Percentiles rank a stretch among this genome's conserved stretches.
Conservation (phyloP, 2,329 filamentous ascomycete genomes). For the Sarocladium oryzae region DNA sequence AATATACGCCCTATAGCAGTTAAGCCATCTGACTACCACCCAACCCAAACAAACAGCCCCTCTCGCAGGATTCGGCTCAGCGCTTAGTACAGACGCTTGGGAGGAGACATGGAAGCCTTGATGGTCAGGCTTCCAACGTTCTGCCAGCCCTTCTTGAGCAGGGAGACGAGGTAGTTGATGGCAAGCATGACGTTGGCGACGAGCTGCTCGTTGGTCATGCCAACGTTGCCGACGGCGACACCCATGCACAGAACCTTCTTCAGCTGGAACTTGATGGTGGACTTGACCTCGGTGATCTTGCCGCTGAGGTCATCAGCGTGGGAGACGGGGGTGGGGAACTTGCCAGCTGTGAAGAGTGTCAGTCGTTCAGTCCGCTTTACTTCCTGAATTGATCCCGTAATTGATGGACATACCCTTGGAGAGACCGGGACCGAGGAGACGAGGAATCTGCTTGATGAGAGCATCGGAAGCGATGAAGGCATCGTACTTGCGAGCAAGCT, state of each 20-base stretch:
- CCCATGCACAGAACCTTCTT: slow-evolving; percentile 99
- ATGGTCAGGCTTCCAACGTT: slow-evolving; percentile 99
- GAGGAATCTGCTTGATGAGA: slow-evolving; percentile 99
- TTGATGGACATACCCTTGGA: slow-evolving; percentile 91
- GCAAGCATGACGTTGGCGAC: slow-evolving; percentile 99
- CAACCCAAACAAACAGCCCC: slow-evolving; percentile 16
- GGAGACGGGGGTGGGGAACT: slow-evolving; percentile 98
- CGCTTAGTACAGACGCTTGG: slow-evolving; percentile 90
- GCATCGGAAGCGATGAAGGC: slow-evolving; percentile 96
- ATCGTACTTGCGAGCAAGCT: slow-evolving; percentile 99
- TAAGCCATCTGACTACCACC: neutral
- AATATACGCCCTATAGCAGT: neutral
- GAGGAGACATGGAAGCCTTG: slow-evolving; percentile 99
- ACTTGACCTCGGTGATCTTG: slow-evolving; percentile 99
- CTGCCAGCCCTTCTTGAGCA: slow-evolving; percentile 99
- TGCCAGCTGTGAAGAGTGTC: slow-evolving; percentile 64
- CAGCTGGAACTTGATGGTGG: slow-evolving; percentile 99
- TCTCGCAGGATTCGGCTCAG: slow-evolving; percentile 48
- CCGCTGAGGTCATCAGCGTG: slow-evolving; percentile 87
- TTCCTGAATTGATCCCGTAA: too few species aligned
- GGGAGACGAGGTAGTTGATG: slow-evolving; percentile 99
- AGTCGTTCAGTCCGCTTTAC: too few species aligned
- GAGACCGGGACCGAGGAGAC: slow-evolving; percentile 97
- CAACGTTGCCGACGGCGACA: slow-evolving; percentile 98
- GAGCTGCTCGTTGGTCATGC: slow-evolving; percentile 93